Base-by-base conservation (phyloP, 495 filamentous ascomycete genomes). In the Penicillium canariense region DNA sequence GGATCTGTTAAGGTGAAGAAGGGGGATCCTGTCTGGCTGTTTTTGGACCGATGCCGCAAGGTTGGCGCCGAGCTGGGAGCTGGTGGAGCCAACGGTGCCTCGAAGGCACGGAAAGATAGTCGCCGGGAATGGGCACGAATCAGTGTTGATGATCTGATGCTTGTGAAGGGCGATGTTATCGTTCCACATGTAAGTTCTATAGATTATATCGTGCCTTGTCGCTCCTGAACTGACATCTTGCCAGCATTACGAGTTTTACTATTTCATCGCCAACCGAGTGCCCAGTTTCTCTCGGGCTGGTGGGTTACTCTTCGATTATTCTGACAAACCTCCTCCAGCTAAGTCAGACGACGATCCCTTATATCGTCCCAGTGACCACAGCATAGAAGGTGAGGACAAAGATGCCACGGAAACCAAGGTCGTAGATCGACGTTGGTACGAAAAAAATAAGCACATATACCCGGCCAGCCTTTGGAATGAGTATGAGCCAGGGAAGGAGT, bases 361-460 rank as follows among this genome's bases (percentile, higher is more conserved):
- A 14, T 79, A 75, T 15, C 62, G 56, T 22, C 77, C 74, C 60
- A 76, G 59, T 58, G 64, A 76, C 55, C 68, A 74, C 2, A 40
- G 71, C n/a, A 77, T 95, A 3, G 91, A 96, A 75, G 93, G 91
- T 8, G 80, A 70, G 15, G 78, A 81, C 28, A 89, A 95, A 50
- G 93, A 97, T 55, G 84, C 90, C 0, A 82, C 82, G 3, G 77
- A 89, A 52, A 98, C 94, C 22, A 97, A 96, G 68, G 94, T 97
- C 7, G 94, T 98, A 2, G 94, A 98, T 73, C 80, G 94, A 40
- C 74, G 94, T 52, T 98, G 94, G 94, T 98, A 97, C 66, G 90
- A 96, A 74, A 80, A 85, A 59, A 96, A 97, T 68, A 98, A 97
- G 68, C 94, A 98, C 60, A 97, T 97, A 43, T 97, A 91, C 69